These are phyloP conservation scores for Penicillium herquei DNA, from an alignment of 495 filamentous ascomycete species.

Conservation along the genomic window DNA sequence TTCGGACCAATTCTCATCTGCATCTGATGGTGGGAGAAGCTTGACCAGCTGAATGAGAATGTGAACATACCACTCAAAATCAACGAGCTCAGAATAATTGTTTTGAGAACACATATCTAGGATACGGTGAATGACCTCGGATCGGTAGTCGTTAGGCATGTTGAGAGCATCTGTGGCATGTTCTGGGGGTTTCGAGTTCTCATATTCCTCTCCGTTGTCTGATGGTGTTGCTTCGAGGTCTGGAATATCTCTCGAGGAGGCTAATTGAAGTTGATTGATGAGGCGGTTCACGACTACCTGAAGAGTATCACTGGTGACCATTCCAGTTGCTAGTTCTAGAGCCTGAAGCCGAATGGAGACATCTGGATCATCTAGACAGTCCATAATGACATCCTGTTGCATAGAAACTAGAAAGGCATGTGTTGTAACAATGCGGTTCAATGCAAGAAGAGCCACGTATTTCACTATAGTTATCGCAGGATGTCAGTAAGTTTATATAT, in stretches of 20 bases:
- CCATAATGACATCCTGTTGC: conserved; percentile 92
- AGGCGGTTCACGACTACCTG: conserved; percentile 80
- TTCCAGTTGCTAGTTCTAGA: conserved; percentile 83
- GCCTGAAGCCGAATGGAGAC: conserved; percentile 95
- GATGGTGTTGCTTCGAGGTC: neutral
- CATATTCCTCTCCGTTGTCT: conserved; percentile 1
- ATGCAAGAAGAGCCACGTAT: conserved; percentile 93
- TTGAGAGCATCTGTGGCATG: conserved; percentile 28
- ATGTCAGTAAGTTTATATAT: neutral
- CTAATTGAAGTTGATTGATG: conserved; percentile 70
- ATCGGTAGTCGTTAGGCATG: conserved; percentile 78
- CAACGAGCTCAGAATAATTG: conserved; percentile 77
- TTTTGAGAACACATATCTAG: conserved; percentile 88
- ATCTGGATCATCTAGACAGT: conserved; percentile 92
- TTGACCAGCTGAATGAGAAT: conserved; percentile 77
- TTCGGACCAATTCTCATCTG: conserved; percentile 14
- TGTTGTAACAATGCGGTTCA: conserved; percentile 87
- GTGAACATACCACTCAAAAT: conserved; percentile 97
- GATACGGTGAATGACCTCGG: conserved; percentile 74
- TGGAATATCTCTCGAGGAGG: conserved; percentile 19
- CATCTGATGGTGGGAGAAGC: conserved; percentile 50
- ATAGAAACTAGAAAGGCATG: conserved; percentile 83
- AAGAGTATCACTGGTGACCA: conserved; percentile 84
- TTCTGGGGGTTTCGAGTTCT: neutral
- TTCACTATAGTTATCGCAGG: conserved; percentile 58